phyloP scores from a whole-genome alignment of 1,284 basidiomycete genomes.

The Ustilago trichophora region DNA sequence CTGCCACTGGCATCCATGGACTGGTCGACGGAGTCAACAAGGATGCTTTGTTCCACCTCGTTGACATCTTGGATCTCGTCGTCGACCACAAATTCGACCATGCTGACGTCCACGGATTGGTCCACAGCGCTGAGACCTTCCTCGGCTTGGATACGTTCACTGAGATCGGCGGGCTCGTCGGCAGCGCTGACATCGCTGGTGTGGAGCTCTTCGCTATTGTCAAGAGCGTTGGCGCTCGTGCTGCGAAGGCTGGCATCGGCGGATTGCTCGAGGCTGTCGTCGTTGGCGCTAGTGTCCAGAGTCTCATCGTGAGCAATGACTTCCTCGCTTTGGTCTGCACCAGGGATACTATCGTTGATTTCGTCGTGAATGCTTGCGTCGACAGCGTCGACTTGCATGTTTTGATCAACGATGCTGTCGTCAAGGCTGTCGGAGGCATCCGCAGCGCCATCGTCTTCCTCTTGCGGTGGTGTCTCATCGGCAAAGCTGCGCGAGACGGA shows the following conservation, averaged over 20 bases:
- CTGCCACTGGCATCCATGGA: neutral
- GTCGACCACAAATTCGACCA: neutral
- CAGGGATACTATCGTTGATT: too few species aligned
- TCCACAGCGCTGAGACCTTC: too few species aligned
- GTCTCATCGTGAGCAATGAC: conserved; percentile 1
- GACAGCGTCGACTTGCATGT: too few species aligned
- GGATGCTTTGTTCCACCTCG: too few species aligned
- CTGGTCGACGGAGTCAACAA: too few species aligned
- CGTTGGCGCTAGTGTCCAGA: conserved; percentile 1
- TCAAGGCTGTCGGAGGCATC: conserved; percentile 1
- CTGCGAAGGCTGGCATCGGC: neutral
- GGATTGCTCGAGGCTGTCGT: neutral
- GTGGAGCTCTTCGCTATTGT: too few species aligned
- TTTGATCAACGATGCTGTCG: too few species aligned
- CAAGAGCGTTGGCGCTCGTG: too few species aligned
- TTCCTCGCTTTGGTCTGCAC: neutral
- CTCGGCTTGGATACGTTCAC: neutral
- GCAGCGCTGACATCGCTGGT: neutral
- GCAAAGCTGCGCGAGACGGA: conserved; percentile 27
- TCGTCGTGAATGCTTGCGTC: neutral
- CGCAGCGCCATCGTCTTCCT: neutral
- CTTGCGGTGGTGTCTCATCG: neutral
- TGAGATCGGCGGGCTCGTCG: neutral
- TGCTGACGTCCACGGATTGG: too few species aligned
- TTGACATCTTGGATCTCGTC: too few species aligned